Evolutionary conservation across 2,329 filamentous ascomycete species (phyloP), one percentile per base, ranked within the genome.

Genomic region (Apiospora malaysiana): DNA sequence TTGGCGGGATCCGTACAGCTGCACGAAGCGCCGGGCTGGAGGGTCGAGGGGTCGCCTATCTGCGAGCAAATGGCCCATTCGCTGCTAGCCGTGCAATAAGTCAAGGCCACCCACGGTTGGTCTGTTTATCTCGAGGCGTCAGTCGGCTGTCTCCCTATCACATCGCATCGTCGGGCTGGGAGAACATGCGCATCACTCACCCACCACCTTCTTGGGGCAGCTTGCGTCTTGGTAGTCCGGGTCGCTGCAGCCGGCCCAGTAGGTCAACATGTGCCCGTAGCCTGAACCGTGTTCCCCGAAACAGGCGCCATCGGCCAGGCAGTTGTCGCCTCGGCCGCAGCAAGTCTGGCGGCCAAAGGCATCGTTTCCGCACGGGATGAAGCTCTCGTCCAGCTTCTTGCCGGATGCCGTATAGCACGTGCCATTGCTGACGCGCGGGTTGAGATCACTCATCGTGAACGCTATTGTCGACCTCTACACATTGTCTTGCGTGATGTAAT

Each of bases 51-150:
- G 43, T 72, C 70, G 10, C 49, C 72, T 4, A 25, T 46, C 40
- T 78, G 75, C 37, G 74, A 73, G 65, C 76, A 78, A 18, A 75
- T 45, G 68, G 72, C 73, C 70, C 71, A 72, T 32, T 59, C 70
- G 49, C 71, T 70, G 46, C 47, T 70, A 46, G 51, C 70, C 16
- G 66, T 73, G 68, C 73, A 74, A 23, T 66, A 67, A 12, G 73
- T 74, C 37, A 74, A 69, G 4, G 71, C 72, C 47, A 74, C 69
- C 72, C 72, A 74, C 1, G 72, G 70, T 45, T 72, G 71, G 40
- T 74, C 72, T 72, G 32, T 37, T 45, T 7, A 43, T 4, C 40
- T 14, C n/a, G 25, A 12, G 21, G 65, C 37, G 23, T 42, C 42
- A 45, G 32, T 25, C 40, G 5, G 65, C 40, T 18, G 2, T 7